Conservation (phyloP, 2,329 filamentous ascomycete genomes). For the Trichoderma atrobrunneum region DNA sequence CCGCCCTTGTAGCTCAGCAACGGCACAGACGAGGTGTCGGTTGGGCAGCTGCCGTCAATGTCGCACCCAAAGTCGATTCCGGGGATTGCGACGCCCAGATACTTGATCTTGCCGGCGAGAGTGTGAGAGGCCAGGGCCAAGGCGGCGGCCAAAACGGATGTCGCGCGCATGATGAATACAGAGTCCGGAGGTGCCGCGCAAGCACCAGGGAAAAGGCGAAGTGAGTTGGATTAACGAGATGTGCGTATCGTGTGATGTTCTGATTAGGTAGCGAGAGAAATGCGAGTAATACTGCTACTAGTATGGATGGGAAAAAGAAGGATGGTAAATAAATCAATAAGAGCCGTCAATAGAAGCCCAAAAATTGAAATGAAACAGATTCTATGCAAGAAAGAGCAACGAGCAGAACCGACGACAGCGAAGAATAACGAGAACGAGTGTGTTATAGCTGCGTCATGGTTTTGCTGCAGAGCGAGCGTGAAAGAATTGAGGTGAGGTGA, state of each 20-base stretch:
- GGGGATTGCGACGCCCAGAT: conserved; percentile 43
- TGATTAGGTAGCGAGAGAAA: not conserved
- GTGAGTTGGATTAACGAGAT: not conserved
- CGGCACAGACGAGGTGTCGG: conserved; percentile 36
- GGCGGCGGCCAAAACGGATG: conserved; percentile 3
- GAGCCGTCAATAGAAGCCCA: not conserved
- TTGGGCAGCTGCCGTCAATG: conserved; percentile 43
- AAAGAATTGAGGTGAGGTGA: not conserved
- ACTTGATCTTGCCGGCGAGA: conserved; percentile 16
- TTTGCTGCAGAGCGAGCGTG: not conserved
- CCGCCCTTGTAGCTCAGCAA: conserved; percentile 32
- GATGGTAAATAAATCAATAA: not conserved
- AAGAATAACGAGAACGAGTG: not conserved
- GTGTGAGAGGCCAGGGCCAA: conserved; percentile 18
- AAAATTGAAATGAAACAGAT: not conserved
- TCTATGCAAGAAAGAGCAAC: not conserved
- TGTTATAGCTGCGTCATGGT: conserved; percentile 15
- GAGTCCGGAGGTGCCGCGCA: not conserved
- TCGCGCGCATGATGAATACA: conserved; percentile 15
- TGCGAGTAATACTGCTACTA: not conserved
- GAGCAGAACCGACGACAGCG: conserved; percentile 8
- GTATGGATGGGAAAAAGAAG: not conserved
- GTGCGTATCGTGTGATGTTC: not conserved
- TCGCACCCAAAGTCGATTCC: conserved; percentile 49
- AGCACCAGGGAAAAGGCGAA: not conserved